phyloP scores from a whole-genome alignment of 306 rosid genomes.

The peach (Prunus persica) region DNA sequence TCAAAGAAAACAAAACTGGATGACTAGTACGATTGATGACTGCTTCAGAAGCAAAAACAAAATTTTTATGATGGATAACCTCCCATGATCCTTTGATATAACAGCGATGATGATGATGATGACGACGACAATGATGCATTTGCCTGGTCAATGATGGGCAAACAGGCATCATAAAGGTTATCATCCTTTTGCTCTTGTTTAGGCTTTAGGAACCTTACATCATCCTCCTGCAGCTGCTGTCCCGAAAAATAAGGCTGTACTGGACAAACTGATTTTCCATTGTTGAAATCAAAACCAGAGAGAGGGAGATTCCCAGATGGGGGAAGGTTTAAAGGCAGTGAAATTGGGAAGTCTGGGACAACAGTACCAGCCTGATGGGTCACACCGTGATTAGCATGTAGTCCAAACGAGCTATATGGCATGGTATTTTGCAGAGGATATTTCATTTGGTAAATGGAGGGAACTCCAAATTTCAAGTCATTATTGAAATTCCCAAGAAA shows the following conservation, averaged over 20 bases:
- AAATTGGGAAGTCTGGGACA: slow-evolving; percentile 60
- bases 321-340: slow-evolving; percentile 54
- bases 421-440: slow-evolving; percentile 44
- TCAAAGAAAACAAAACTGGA: slow-evolving; percentile 1
- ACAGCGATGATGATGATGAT: slow-evolving; percentile 28
- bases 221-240: slow-evolving; percentile 56
- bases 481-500: slow-evolving; percentile 47
- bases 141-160: slow-evolving; percentile 44
- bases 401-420: slow-evolving; percentile 48
- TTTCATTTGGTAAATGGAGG: slow-evolving; percentile 59
- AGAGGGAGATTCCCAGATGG: slow-evolving; percentile 45
- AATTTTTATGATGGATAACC: slow-evolving; percentile 39
- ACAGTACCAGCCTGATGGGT: slow-evolving; percentile 39
- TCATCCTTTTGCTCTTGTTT: slow-evolving; percentile 72
- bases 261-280: slow-evolving; percentile 37
- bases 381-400: slow-evolving; percentile 32
- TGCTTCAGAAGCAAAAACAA: not conserved
- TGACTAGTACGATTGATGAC: slow-evolving; percentile 18
- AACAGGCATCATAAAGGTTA: slow-evolving; percentile 30
- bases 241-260: slow-evolving; percentile 52
- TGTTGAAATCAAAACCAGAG: slow-evolving; percentile 41
- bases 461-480: slow-evolving; percentile 54
- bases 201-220: slow-evolving; percentile 48
- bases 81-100: slow-evolving; percentile 49
- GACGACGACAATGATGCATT: slow-evolving; percentile 41